A percentile compares a stretch with the other conserved stretches of the same genome.
Conservation (phyloP, 1,284 basidiomycete species). For the Phylloboletellus chloephorus region DNA sequence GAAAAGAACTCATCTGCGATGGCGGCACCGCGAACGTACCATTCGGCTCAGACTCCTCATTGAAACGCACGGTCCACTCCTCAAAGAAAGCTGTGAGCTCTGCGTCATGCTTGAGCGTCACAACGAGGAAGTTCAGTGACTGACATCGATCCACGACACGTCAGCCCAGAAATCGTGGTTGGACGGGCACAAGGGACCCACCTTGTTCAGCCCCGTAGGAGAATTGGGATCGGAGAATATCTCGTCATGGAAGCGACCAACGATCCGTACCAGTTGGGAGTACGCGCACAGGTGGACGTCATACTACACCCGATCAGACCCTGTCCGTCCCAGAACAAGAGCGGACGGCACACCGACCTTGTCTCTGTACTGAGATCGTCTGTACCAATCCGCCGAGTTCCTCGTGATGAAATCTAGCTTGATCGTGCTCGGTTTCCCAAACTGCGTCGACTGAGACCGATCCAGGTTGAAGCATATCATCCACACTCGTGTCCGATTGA, state of each 20-base stretch:
- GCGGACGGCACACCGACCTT: constrained; percentile 36
- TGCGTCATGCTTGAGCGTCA: constrained; percentile 58
- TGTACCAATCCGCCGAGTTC: constrained; percentile 74
- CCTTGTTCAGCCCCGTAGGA: constrained; percentile 68
- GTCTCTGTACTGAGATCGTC: constrained; percentile 56
- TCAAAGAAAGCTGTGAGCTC: constrained; percentile 53
- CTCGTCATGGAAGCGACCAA: constrained; percentile 68
- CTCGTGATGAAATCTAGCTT: constrained; percentile 79
- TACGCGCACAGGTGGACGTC: constrained; percentile 74
- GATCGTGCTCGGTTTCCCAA: constrained; percentile 82
- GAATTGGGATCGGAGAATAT: constrained; percentile 70
- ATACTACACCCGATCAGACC: constrained; percentile 38
- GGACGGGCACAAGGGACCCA: constrained; percentile 19
- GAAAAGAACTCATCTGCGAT: background rate
- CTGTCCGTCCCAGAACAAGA: background rate
- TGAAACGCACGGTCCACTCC: constrained; percentile 59
- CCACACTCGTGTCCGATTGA: constrained; percentile 80
- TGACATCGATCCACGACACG: constrained; percentile 21
- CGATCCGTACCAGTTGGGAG: constrained; percentile 61
- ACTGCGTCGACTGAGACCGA: constrained; percentile 77
- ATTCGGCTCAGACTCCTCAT: constrained; percentile 48
- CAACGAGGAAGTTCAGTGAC: constrained; percentile 60
- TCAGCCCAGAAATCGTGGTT: background rate
- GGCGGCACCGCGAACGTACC: constrained; percentile 33
- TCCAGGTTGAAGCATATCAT: constrained; percentile 85